phyloP scores from a whole-genome alignment of 495 filamentous ascomycete species.

The Lophiostoma macrostomum region DNA sequence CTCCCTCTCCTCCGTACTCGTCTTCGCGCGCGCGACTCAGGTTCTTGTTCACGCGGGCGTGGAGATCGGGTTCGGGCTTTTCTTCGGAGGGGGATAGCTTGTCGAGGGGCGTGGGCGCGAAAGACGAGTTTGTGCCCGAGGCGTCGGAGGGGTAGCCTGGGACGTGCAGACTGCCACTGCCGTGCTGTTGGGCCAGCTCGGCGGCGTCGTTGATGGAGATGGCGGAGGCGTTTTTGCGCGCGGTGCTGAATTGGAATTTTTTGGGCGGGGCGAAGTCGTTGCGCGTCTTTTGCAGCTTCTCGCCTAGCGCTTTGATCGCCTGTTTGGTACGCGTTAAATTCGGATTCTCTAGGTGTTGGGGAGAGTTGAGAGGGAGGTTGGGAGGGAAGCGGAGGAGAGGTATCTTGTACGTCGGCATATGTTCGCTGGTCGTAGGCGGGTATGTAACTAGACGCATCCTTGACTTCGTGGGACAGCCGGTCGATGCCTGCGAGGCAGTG shows the following conservation, averaged over 20 bases:
- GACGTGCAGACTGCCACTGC: constrained; percentile 43
- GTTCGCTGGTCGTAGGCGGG: constrained; percentile 75
- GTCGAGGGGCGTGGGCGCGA: constrained; percentile 50
- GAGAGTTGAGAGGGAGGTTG: not conserved
- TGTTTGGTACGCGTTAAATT: constrained; percentile 32
- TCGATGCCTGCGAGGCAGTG: constrained; percentile 64
- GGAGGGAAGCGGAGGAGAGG: no score
- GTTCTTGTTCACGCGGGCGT: not conserved
- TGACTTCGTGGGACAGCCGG: constrained; percentile 64
- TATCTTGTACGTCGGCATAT: constrained; percentile 68
- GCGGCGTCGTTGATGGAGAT: constrained; percentile 58
- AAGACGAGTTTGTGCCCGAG: constrained; percentile 43
- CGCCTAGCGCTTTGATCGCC: constrained; percentile 66
- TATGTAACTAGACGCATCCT: constrained; percentile 64
- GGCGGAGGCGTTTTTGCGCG: constrained; percentile 52
- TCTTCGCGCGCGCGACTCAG: not conserved
- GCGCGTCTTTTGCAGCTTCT: constrained; percentile 60
- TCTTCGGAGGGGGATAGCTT: constrained; percentile 48
- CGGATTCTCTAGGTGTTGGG: not conserved
- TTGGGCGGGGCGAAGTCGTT: constrained; percentile 58
- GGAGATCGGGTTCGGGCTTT: constrained; percentile 8
- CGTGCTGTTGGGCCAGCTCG: constrained; percentile 49
- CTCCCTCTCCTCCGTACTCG: not conserved
- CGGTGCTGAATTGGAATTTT: constrained; percentile 71
- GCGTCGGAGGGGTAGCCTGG: constrained; percentile 48